Evolutionary conservation across 805 yeast species (phyloP).

Genomic region (Wickerhamomyces chaumierensis): DNA sequence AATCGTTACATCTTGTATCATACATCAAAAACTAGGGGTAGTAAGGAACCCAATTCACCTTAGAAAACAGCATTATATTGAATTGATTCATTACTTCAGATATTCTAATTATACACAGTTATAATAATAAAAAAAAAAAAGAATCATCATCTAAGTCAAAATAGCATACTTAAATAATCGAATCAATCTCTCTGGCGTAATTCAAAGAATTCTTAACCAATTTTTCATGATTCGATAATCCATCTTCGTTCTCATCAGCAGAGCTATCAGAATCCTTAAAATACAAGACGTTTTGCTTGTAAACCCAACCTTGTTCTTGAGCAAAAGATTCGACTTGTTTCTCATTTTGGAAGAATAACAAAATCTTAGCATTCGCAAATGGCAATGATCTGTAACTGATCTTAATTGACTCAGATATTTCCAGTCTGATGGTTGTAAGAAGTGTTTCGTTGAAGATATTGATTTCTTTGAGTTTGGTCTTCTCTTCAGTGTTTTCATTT

Average conservation of each 20-base stretch:
- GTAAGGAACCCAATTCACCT: too few species aligned
- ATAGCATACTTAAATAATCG: conserved; percentile 47
- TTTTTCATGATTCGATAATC: conserved; percentile 27
- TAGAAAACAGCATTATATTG: too few species aligned
- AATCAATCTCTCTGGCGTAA: conserved; percentile 87
- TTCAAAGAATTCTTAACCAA: conserved; percentile 64
- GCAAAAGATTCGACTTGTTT: conserved; percentile 44
- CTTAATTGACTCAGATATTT: conserved; percentile 78
- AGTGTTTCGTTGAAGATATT: conserved; percentile 66
- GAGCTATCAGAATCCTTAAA: conserved; percentile 24
- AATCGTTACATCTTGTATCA: too few species aligned
- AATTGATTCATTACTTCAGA: too few species aligned
- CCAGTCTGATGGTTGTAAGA: conserved; percentile 69
- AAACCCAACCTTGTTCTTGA: conserved; percentile 43
- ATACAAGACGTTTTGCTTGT: conserved; percentile 38
- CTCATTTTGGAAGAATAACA: conserved; percentile 59
- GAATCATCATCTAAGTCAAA: too few species aligned
- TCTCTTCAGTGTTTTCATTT: conserved; percentile 19
- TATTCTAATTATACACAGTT: too few species aligned
- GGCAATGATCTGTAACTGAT: conserved; percentile 70
- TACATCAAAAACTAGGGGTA: too few species aligned
- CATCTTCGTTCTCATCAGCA: conserved; percentile 20
- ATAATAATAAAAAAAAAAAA: too few species aligned
- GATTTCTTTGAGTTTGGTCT: conserved; percentile 53
- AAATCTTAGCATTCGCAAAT: conserved; percentile 67